Evolutionary conservation across 306 rosid genomes (phyloP), one percentile per base, ranked within the genome.

Genomic region (Fagus crenata): DNA sequence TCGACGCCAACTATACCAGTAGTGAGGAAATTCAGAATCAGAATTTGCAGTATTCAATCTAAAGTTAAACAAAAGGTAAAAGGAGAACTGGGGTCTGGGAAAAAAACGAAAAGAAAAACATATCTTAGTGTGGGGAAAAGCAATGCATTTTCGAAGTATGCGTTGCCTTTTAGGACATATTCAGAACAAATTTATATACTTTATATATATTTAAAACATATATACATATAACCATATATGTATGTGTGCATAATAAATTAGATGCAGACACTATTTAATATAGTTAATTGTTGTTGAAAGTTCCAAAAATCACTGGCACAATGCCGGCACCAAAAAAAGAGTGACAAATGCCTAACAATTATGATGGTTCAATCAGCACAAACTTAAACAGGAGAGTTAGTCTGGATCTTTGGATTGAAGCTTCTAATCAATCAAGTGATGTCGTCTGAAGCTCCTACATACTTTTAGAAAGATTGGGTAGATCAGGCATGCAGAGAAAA

Each of bases 1-100:
- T 5, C 11, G 28, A 74, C 18, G 3, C 1, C 13, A 3, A n/a
- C 40, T 0, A 39, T 17, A 39, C 36, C 11, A 67, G 31, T 31
- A 46, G 12, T 46, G 71, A 65, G 55, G 32, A 65, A 74, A 56
- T 17, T 49, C 54, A 33, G 55, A 76, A n/a, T 39, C 35, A 31
- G 49, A 77, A 63, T 11, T 43, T 60, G 51, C 35, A 32, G 37
- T 8, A 72, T 9, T 17, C 8, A 32, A 76, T 18, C 46, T 35
- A 43, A 17, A 3, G 61, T 35, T 4, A 7, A 33, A 3, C 31
- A 69, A 56, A 67, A 40, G 5, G 54, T n/a, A 53, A 75, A 49
- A 65, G 69, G 6, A 13, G 67, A 67, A 43, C 55, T 31, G 54
- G 49, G 6, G 39, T 9, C 31, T 22, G 74, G 71, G 60, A 9